Evolutionary conservation across 371 early-diverging fungal genomes (phyloP), one percentile per base, ranked within the genome.

Genomic region (Catenaria anguillulae): DNA sequence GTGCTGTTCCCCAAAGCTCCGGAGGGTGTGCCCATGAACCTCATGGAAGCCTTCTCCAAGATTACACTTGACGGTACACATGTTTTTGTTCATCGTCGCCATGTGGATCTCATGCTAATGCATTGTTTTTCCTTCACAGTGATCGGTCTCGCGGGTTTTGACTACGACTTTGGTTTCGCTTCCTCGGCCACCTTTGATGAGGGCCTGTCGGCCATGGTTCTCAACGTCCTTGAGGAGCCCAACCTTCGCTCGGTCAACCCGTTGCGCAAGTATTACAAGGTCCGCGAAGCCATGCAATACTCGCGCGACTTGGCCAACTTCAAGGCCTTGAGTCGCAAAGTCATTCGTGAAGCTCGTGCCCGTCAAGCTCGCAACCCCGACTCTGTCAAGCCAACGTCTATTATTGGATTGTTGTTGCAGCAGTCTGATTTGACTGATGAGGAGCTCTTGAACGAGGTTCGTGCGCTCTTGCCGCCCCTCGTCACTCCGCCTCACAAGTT

Each of bases 361-460:
- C 45, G 34, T 1, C 19, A 26, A 60, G n/a, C 34, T 40, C 33
- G 10, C 29, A 23, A 4, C 4, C 19, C 19, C 45, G 45, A 19
- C 19, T 17, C 19, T 4, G 17, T 43, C 3, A 23, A 10, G 3
- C 46, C 46, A 6, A 55, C 12, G 33, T 54, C 61, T 34, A 36
- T 65, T 55, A 26, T 65, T n/a, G 43, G 42, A 10, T 21, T 62
- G 29, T n/a, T 62, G 34, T 29, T 65, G 5, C 26, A 62, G 36
- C 37, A 33, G 36, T 46, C 46, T 33, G 56, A 55, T 19, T 2
- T 65, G 23, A 17, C 56, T 4, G 62, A 62, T 15, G 19, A 29
- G 12, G 55, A 70, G 50, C 60, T 74, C 8, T 60, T 66, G 19
- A 66, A 71, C 60, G 67, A 72, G 67, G 55, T 73, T 65, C 67